Conservation (phyloP, 371 early-diverging fungal species). For the Lichtheimia ornata region DNA sequence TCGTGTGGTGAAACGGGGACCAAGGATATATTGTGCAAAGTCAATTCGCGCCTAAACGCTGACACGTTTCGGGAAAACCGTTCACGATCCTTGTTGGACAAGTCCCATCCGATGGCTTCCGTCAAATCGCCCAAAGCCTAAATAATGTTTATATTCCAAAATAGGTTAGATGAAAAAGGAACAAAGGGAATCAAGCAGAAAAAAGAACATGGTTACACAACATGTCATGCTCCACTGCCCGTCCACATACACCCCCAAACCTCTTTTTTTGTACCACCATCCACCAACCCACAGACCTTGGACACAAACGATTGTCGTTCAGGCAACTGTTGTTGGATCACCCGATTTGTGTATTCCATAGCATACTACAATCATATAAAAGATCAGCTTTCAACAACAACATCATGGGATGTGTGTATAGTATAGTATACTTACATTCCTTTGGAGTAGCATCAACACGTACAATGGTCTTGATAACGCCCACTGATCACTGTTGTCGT, state of each 20-base stretch:
- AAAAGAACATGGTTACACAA: too few relatives aligned
- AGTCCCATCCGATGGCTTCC: conserved; percentile 67
- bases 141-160: background rate
- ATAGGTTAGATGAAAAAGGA: background rate
- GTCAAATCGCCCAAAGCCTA: conserved; percentile 60
- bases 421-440: conserved; percentile 48
- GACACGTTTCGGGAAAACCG: conserved; percentile 77
- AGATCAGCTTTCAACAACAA: background rate
- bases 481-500: conserved; percentile 82
- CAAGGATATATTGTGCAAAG: conserved; percentile 49
- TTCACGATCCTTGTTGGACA: conserved; percentile 73
- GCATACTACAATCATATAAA: conserved; percentile 44
- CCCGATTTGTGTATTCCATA: conserved; percentile 60
- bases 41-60: conserved; percentile 64
- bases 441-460: conserved; percentile 73
- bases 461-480: conserved; percentile 79
- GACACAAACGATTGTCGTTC: conserved; percentile 68
- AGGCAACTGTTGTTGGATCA: conserved; percentile 72
- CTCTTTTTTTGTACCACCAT: background rate
- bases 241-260: too few relatives aligned
- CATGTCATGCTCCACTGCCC: too few relatives aligned
- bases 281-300: conserved; percentile 39
- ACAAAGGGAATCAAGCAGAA: too few relatives aligned
- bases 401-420: background rate
- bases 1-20: conserved; percentile 27